phyloP scores from a whole-genome alignment of 805 yeast species.

The Metschnikowia anglica region DNA sequence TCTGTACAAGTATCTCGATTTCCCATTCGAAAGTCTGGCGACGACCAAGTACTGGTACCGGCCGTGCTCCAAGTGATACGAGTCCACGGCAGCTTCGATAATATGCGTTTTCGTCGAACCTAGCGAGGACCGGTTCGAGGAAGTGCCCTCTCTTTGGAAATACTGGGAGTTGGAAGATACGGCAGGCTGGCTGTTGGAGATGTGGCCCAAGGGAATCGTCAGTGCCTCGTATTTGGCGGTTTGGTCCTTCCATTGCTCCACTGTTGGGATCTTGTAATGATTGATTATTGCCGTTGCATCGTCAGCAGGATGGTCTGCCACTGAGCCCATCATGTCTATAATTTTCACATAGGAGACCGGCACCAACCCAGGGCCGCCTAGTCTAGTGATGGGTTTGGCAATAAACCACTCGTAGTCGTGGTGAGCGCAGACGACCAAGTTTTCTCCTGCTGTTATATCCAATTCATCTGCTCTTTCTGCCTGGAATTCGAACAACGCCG shows the following conservation, averaged over 20 bases:
- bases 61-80: conserved; percentile 77
- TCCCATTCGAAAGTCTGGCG: conserved; percentile 68
- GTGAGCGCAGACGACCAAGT: conserved; percentile 91
- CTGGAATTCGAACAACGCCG: conserved; percentile 78
- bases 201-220: conserved; percentile 67
- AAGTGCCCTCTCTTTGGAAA: conserved; percentile 27
- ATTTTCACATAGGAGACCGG: conserved; percentile 89
- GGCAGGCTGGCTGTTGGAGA: conserved; percentile 29
- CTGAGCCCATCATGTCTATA: conserved; percentile 61
- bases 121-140: conserved; percentile 33
- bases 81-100: conserved; percentile 70
- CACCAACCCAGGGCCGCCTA: conserved; percentile 96
- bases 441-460: conserved; percentile 81
- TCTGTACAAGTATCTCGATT: conserved; percentile 69
- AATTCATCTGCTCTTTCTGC: conserved; percentile 87
- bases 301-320: conserved; percentile 32
- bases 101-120: conserved; percentile 38
- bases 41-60: conserved; percentile 83
- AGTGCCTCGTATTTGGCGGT: conserved; percentile 92
- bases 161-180: conserved; percentile 38
- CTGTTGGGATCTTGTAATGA: conserved; percentile 77
- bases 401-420: conserved; percentile 97
- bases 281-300: conserved; percentile 53
- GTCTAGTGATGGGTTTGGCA: conserved; percentile 90
- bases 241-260: conserved; percentile 91